Conservation (phyloP, 73 alveolate species). For the Paramecium sexaurelia region DNA sequence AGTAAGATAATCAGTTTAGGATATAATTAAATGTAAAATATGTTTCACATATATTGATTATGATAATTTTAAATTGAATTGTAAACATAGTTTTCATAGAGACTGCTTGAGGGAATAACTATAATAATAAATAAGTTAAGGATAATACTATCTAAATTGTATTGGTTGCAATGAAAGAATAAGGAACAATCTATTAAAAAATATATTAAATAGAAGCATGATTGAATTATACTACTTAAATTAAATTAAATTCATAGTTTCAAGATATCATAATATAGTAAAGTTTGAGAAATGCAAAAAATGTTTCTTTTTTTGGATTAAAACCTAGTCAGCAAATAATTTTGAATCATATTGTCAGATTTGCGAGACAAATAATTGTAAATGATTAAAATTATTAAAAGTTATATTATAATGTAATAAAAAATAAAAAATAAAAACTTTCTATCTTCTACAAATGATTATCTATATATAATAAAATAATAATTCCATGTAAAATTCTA, state of each 20-base stretch:
- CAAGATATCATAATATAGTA: not conserved
- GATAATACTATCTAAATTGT: not conserved
- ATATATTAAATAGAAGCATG: not conserved
- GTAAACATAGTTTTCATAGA: not conserved
- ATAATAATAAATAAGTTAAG: not conserved
- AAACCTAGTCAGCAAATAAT: not conserved
- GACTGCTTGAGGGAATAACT: not conserved
- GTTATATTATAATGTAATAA: not conserved
- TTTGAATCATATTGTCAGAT: not conserved
- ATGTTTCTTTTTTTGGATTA: not conserved
- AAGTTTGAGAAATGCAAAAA: slow-evolving; percentile 11
- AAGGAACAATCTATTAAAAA: not conserved
- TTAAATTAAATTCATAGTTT: not conserved
- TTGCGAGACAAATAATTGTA: not conserved
- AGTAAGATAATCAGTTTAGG: not conserved
- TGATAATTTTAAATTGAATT: not conserved
- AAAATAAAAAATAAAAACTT: not conserved
- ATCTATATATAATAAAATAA: too few relatives aligned
- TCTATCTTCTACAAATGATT: not conserved
- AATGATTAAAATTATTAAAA: not conserved
- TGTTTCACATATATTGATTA: not conserved
- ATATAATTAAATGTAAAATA: not conserved
- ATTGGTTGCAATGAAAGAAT: not conserved
- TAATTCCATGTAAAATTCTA: too few relatives aligned
- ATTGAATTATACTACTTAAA: not conserved